Percentiles rank a stretch among this genome's conserved stretches.
These are phyloP conservation scores for Podaxis sp. DNA, from an alignment of 768 basidiomycete species.

Conservation along the genomic window DNA sequence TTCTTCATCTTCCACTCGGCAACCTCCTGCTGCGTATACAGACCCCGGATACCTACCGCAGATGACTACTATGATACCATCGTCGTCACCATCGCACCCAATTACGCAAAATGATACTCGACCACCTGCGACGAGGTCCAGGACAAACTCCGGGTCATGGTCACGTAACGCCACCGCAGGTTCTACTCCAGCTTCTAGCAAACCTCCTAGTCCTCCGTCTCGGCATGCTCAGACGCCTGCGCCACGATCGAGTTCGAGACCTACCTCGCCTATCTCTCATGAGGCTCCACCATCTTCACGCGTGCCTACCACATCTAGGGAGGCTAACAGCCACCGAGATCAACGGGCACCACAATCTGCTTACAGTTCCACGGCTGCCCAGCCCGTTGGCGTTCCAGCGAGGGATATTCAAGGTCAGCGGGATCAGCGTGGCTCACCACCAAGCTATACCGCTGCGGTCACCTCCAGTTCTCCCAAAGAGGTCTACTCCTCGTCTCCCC, in stretches of 20 bases:
- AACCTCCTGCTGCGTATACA: background rate
- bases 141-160: conserved; percentile 14
- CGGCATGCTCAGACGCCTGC: conserved; percentile 2
- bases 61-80: background rate
- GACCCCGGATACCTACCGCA: conserved; percentile 4
- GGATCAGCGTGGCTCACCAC: background rate
- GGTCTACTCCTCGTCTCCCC: background rate
- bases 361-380: background rate
- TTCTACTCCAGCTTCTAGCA: background rate
- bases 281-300: conserved; percentile 5
- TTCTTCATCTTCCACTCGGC: background rate
- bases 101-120: background rate
- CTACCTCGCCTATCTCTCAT: background rate
- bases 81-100: background rate
- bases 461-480: background rate
- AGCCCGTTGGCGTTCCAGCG: background rate
- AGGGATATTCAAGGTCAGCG: background rate
- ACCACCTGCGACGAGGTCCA: background rate
- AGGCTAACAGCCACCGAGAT: background rate
- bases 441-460: background rate
- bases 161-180: conserved; percentile 2
- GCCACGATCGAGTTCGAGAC: background rate
- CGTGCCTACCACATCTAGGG: background rate
- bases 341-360: background rate
- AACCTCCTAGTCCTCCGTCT: conserved; percentile 7